A percentile compares a stretch with the other conserved stretches of the same genome.
phyloP scores from a whole-genome alignment of 1,284 basidiomycete genomes.

The Stereum hirsutum region DNA sequence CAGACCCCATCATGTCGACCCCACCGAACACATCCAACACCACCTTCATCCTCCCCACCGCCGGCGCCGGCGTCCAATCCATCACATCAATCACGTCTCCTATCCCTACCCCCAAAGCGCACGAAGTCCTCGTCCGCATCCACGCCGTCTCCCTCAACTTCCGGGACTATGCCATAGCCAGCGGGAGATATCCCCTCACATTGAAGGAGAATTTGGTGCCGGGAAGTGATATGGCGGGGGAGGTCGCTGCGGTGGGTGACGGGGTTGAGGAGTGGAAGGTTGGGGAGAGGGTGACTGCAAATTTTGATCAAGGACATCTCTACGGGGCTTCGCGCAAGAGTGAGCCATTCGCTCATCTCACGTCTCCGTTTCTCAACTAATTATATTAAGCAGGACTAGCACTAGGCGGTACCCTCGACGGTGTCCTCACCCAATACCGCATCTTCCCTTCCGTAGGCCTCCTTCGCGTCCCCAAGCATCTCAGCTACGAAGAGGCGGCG shows the following conservation, averaged over 20 bases:
- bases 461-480: constrained; percentile 28
- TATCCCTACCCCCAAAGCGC: constrained; percentile 24
- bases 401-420: constrained; percentile 9
- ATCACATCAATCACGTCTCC: no score
- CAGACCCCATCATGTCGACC: no score
- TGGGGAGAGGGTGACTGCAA: constrained; percentile 25
- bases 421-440: constrained; percentile 34
- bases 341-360: no score
- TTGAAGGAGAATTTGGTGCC: constrained; percentile 33
- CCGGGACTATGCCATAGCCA: constrained; percentile 32
- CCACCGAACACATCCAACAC: no score
- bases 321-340: constrained; percentile 14
- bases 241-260: constrained; percentile 38
- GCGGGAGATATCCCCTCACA: constrained; percentile 21
- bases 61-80: no score
- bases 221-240: constrained; percentile 27
- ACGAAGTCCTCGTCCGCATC: constrained; percentile 38
- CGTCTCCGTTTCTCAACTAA: neutral
- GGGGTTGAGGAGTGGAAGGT: constrained; percentile 9
- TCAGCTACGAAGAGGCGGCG: constrained; percentile 42
- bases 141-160: constrained; percentile 43
- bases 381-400: neutral
- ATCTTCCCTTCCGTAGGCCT: constrained; percentile 24
- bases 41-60: no score
- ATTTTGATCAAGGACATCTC: constrained; percentile 21